Conservation (phyloP, 2,329 filamentous ascomycete species). For the Bipolaris cookei region DNA sequence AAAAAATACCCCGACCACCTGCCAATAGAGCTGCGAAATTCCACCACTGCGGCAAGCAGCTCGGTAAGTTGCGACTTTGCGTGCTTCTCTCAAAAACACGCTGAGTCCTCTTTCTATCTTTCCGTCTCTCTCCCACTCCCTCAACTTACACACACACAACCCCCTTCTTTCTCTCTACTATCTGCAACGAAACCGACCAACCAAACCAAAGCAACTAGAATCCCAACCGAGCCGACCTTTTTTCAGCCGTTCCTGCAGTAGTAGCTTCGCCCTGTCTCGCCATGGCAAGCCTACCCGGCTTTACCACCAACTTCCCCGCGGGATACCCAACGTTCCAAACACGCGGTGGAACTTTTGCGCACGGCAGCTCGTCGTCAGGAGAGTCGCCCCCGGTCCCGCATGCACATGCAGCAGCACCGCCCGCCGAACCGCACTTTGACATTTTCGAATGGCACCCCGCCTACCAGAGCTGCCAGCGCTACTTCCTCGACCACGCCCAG, state of each 20-base stretch:
- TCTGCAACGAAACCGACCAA: conserved; percentile 20
- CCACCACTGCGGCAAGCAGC: conserved; percentile 20
- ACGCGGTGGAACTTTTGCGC: conserved; percentile 37
- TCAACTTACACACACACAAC: too few species aligned
- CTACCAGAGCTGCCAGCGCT: conserved; percentile 86
- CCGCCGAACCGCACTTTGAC: conserved; percentile 62
- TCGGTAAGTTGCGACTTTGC: conserved; percentile 24
- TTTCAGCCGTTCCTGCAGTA: conserved; percentile 39
- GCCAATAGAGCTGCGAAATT: conserved; percentile 8
- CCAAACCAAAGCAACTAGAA: conserved; percentile 6
- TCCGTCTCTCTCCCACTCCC: too few species aligned
- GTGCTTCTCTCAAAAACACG: too few species aligned
- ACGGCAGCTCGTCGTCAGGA: conserved; percentile 32
- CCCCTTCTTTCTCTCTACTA: conserved; percentile 5
- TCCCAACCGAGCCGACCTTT: conserved; percentile 25
- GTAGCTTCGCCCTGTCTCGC: conserved; percentile 26
- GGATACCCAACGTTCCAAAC: conserved; percentile 42
- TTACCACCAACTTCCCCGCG: conserved; percentile 41
- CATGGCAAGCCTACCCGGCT: conserved; percentile 40
- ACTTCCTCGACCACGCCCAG: conserved; percentile 91
- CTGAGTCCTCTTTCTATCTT: too few species aligned
- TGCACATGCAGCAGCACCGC: neutral
- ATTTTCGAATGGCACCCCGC: conserved; percentile 93
- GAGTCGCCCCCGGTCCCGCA: conserved; percentile 32
- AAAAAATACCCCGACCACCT: conserved; percentile 4